Conservation (phyloP, 2,329 filamentous ascomycete species). For the Aspergillus fischeri region DNA sequence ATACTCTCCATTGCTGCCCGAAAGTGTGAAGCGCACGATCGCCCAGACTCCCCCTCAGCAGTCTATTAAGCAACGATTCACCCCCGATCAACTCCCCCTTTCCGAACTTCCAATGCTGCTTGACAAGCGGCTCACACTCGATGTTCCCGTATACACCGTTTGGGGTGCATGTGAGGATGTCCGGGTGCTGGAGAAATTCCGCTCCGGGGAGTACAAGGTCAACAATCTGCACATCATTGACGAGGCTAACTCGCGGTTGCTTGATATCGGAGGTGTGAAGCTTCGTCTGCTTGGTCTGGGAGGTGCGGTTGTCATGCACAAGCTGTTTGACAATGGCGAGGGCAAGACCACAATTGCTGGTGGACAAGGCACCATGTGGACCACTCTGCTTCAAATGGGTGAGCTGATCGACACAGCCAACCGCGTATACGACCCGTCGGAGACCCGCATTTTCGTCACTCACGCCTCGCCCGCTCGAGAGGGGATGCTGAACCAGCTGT, state of each 20-base stretch:
- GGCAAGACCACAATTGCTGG: conserved; percentile 96
- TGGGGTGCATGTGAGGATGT: conserved; percentile 99
- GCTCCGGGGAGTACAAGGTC: conserved; percentile 96
- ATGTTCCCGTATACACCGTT: conserved; percentile 96
- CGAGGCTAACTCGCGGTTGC: conserved; percentile 89
- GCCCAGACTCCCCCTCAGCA: conserved; percentile 63
- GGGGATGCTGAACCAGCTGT: conserved; percentile 94
- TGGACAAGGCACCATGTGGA: conserved; percentile 99
- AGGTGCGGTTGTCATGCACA: conserved; percentile 98
- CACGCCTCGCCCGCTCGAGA: conserved; percentile 95
- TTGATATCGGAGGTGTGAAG: conserved; percentile 94
- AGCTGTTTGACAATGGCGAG: conserved; percentile 97
- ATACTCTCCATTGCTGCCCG: conserved; percentile 90
- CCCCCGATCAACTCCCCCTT: conserved; percentile 75
- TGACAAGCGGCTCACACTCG: conserved; percentile 81
- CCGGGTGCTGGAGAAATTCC: conserved; percentile 92
- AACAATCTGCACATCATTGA: conserved; percentile 97
- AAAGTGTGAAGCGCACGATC: conserved; percentile 64
- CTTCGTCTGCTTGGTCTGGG: conserved; percentile 88
- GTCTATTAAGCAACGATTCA: conserved; percentile 77
- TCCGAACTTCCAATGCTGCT: conserved; percentile 90
- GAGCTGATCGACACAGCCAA: conserved; percentile 97
- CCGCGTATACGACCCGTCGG: conserved; percentile 95
- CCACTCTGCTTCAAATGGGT: conserved; percentile 94
- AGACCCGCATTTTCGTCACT: conserved; percentile 94